Evolutionary conservation across 805 yeast genomes (phyloP).

Genomic region (Zygoascus ofunaensis): DNA sequence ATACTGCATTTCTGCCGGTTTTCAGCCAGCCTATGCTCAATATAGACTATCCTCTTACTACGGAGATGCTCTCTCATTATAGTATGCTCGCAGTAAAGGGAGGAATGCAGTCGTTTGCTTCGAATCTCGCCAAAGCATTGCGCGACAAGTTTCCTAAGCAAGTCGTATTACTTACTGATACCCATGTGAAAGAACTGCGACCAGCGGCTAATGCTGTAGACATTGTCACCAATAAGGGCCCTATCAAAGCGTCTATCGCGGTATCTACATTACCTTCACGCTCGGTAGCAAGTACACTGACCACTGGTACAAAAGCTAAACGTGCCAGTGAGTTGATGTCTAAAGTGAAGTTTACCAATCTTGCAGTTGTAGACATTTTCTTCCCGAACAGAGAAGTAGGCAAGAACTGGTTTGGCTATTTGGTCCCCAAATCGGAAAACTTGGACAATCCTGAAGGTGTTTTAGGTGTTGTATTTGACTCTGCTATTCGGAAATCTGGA

Average conservation of each 20-base stretch:
- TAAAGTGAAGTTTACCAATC: conserved; percentile 48
- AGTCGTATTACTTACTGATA: conserved; percentile 18
- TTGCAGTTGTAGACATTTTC: conserved; percentile 64
- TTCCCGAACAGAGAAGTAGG: conserved; percentile 37
- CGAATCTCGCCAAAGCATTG: conserved; percentile 19
- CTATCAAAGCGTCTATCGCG: conserved; percentile 6
- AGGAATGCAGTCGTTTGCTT: conserved; percentile 24
- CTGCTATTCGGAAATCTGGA: conserved; percentile 62
- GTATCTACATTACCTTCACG: conserved; percentile 18
- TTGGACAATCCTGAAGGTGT: conserved; percentile 44
- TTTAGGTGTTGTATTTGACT: conserved; percentile 85
- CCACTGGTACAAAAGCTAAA: conserved; percentile 5
- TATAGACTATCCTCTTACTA: conserved; percentile 6
- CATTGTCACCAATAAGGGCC: conserved; percentile 4
- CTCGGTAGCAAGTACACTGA: conserved; percentile 9
- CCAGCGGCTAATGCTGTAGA: conserved; percentile 6
- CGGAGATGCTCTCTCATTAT: conserved; percentile 6
- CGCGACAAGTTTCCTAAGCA: conserved; percentile 7
- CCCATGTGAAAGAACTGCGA: conserved; percentile 8
- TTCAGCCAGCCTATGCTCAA: conserved; percentile 19
- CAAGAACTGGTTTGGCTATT: conserved; percentile 72
- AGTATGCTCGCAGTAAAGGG: conserved; percentile 15
- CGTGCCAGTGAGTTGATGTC: conserved; percentile 7
- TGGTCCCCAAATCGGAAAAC: conserved; percentile 55
- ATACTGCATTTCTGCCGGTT: conserved; percentile 20